A percentile compares a stretch with the other conserved stretches of the same genome.
Conservation (phyloP, 805 yeast species). For the Lipomyces chichibuensis region DNA sequence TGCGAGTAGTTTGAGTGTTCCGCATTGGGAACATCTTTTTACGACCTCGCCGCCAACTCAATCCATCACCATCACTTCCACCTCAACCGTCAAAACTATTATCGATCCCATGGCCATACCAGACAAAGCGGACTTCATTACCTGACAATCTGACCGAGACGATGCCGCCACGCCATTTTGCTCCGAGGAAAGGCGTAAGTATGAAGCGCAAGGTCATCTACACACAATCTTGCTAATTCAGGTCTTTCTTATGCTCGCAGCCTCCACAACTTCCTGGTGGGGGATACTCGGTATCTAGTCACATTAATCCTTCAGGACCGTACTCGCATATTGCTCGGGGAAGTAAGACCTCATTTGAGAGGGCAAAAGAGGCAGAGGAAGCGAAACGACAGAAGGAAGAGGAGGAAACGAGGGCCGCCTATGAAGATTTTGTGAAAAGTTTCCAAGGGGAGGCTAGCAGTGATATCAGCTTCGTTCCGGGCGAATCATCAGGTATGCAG, state of each 20-base stretch:
- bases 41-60: too few relatives aligned
- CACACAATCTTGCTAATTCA: background rate
- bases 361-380: slow-evolving; percentile 24
- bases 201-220: background rate
- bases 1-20: too few relatives aligned
- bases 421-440: slow-evolving; percentile 31
- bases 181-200: slow-evolving; percentile 15
- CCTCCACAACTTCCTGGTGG: slow-evolving; percentile 5
- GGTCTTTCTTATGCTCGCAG: background rate
- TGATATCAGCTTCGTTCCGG: slow-evolving; percentile 6
- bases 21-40: too few relatives aligned
- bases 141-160: background rate
- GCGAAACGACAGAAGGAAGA: slow-evolving; percentile 15
- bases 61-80: too few relatives aligned
- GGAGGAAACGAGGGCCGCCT: slow-evolving; percentile 26
- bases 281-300: background rate
- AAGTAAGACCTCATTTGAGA: slow-evolving; percentile 25
- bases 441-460: slow-evolving; percentile 21
- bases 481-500: background rate
- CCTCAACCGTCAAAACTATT: background rate
- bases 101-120: slow-evolving; percentile 1
- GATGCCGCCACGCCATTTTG: slow-evolving; percentile 30
- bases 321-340: background rate
- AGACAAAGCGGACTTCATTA: background rate
- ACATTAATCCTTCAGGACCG: background rate